Evolutionary conservation across 1,284 basidiomycete genomes (phyloP).

Genomic region (Pseudozyma sp.): DNA sequence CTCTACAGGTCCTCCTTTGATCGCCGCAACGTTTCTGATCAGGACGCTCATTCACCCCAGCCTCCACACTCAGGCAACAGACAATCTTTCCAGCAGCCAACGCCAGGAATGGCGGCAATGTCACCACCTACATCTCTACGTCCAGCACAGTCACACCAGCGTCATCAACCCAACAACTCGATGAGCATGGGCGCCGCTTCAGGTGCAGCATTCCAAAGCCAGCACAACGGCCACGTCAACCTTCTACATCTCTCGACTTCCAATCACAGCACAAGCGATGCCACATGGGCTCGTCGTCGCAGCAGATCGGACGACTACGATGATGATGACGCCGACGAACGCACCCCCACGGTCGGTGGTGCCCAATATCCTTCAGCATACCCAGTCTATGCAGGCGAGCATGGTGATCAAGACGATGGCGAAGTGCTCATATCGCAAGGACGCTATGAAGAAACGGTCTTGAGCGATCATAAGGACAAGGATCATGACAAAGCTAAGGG

Average conservation of each 20-base stretch:
- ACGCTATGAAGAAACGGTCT: constrained; percentile 30
- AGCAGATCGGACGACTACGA: constrained; percentile 10
- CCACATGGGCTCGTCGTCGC: constrained; percentile 7
- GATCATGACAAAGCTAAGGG: constrained; percentile 45
- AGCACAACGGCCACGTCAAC: constrained; percentile 1
- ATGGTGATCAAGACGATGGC: constrained; percentile 18
- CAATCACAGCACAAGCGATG: neutral
- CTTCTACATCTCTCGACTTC: neutral
- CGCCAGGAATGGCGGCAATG: constrained; percentile 2
- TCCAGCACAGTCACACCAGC: constrained; percentile 17
- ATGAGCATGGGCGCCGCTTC: constrained; percentile 12
- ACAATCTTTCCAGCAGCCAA: constrained; percentile 9
- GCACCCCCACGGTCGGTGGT: constrained; percentile 9
- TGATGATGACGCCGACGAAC: constrained; percentile 10
- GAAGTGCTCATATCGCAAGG: constrained; percentile 48
- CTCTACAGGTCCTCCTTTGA: constrained; percentile 14
- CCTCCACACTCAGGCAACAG: neutral
- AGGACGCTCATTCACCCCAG: constrained; percentile 5
- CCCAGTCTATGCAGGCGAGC: constrained; percentile 38
- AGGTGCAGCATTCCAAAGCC: constrained; percentile 5
- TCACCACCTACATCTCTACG: constrained; percentile 24
- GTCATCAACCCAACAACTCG: constrained; percentile 17
- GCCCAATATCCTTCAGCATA: constrained; percentile 23
- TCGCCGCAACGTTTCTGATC: constrained; percentile 7
- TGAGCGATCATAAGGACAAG: constrained; percentile 19